Conservation (phyloP, 2,329 filamentous ascomycete species). For the Stylonectria norvegica region DNA sequence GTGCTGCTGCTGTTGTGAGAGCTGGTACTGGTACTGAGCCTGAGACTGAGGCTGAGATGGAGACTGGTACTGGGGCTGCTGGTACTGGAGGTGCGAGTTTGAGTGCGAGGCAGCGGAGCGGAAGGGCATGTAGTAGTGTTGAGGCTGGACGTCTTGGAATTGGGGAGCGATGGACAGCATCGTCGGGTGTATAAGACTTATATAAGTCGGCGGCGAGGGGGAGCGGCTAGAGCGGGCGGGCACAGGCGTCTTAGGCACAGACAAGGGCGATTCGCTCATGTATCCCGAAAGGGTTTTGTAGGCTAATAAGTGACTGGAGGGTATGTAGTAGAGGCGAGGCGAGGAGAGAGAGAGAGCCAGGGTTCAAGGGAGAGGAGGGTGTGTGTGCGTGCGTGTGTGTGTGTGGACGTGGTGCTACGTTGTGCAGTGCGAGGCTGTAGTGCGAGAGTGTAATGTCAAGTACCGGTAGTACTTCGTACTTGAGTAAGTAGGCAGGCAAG, state of each 20-base stretch:
- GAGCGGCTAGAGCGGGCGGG: conserved; percentile 26
- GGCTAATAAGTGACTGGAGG: too few relatives aligned
- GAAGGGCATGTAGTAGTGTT: conserved; percentile 24
- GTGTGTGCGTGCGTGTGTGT: too few relatives aligned
- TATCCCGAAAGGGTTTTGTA: too few relatives aligned
- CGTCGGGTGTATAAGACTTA: conserved; percentile 26
- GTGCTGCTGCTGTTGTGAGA: conserved; percentile 2
- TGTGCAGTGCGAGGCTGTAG: too few relatives aligned
- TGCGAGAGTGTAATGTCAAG: too few relatives aligned
- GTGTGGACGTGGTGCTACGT: background rate
- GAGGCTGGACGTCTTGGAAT: conserved; percentile 21
- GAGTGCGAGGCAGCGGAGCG: conserved; percentile 6
- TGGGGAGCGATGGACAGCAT: conserved; percentile 31
- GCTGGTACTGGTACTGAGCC: background rate
- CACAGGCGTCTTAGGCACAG: too few relatives aligned
- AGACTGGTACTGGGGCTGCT: background rate
- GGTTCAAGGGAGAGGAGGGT: background rate
- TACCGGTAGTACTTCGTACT: too few relatives aligned
- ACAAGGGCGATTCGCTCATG: conserved; percentile 28
- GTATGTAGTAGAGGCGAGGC: too few relatives aligned
- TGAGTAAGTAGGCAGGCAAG: too few relatives aligned
- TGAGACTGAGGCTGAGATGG: background rate
- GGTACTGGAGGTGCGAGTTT: background rate
- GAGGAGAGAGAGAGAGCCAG: background rate
- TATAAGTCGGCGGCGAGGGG: conserved; percentile 25